Percentiles rank a stretch among this genome's conserved stretches.
Evolutionary conservation across 2,329 filamentous ascomycete genomes (phyloP).

Genomic region (Cladophialophora psammophila): DNA sequence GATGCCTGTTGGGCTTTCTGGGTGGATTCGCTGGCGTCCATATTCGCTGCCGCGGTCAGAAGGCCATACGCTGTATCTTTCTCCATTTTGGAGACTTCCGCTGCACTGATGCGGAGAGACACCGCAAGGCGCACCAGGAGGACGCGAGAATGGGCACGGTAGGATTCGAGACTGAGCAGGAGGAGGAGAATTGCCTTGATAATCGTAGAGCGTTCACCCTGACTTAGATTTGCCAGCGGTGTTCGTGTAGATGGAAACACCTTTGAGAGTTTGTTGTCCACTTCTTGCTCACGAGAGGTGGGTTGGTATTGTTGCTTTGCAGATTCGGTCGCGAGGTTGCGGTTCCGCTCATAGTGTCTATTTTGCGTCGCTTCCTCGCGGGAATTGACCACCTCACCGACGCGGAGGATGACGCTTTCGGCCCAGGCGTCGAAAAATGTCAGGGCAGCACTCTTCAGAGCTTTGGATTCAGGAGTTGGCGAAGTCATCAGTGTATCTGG

Average conservation of each 20-base stretch:
- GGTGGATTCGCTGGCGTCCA: conserved; percentile 48
- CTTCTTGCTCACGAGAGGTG: conserved; percentile 9
- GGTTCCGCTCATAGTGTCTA: conserved; percentile 47
- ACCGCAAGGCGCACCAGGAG: conserved; percentile 71
- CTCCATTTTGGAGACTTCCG: conserved; percentile 70
- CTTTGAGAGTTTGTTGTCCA: conserved; percentile 13
- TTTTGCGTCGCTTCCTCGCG: conserved; percentile 38
- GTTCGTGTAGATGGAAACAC: conserved; percentile 67
- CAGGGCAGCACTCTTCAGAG: conserved; percentile 62
- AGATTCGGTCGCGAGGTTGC: conserved; percentile 22
- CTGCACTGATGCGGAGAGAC: conserved; percentile 69
- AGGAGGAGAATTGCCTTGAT: conserved; percentile 72
- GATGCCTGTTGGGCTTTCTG: conserved; percentile 73
- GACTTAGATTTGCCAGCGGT: conserved; percentile 60
- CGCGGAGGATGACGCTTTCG: conserved; percentile 69
- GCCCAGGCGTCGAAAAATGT: conserved; percentile 83
- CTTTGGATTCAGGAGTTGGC: conserved; percentile 25
- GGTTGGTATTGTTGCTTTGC: conserved; percentile 15
- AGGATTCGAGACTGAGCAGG: conserved; percentile 73
- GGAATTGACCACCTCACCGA: conserved; percentile 72
- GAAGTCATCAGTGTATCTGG: conserved; percentile 17
- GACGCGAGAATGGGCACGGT: conserved; percentile 72
- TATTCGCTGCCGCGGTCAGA: conserved; percentile 67
- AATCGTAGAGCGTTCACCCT: conserved; percentile 69
- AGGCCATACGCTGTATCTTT: conserved; percentile 73